Evolutionary conservation across 73 alveolate genomes (phyloP).

Genomic region (Blepharisma japonicum): DNA sequence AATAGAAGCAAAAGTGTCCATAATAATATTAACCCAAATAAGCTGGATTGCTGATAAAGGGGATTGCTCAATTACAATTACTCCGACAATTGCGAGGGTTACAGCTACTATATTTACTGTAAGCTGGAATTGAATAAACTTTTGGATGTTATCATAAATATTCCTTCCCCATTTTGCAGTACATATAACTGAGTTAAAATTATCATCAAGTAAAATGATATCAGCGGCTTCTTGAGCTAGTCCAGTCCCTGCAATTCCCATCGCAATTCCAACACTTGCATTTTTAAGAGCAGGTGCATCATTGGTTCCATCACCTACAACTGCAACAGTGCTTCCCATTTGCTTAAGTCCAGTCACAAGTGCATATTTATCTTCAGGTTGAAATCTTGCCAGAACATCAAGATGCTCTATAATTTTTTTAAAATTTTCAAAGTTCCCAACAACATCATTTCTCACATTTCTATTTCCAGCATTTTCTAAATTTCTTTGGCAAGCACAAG

Average conservation of each 20-base stretch:
- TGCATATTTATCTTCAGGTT: slow-evolving; percentile 94
- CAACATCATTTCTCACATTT: slow-evolving; percentile 63
- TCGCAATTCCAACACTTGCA: slow-evolving; percentile 96
- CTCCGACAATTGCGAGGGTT: slow-evolving; percentile 71
- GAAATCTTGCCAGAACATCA: slow-evolving; percentile 93
- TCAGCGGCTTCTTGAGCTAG: slow-evolving; percentile 95
- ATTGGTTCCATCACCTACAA: slow-evolving; percentile 98
- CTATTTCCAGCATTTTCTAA: slow-evolving; percentile 39
- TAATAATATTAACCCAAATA: slow-evolving; percentile 42
- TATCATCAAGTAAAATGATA: slow-evolving; percentile 92
- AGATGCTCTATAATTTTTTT: slow-evolving; percentile 33
- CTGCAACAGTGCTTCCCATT: slow-evolving; percentile 93
- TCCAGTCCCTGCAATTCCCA: slow-evolving; percentile 98
- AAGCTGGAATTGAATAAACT: slow-evolving; percentile 84
- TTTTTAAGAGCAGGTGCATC: slow-evolving; percentile 98
- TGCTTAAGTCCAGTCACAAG: slow-evolving; percentile 91
- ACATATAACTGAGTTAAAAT: slow-evolving; percentile 86
- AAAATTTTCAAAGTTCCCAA: slow-evolving; percentile 62
- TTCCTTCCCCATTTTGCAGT: slow-evolving; percentile 90
- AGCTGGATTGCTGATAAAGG: slow-evolving; percentile 47
- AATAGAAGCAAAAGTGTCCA: slow-evolving; percentile 85
- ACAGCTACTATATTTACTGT: slow-evolving; percentile 93
- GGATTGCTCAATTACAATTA: slow-evolving; percentile 78
- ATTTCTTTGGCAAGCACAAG: slow-evolving; percentile 47
- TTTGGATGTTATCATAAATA: slow-evolving; percentile 80